phyloP scores from a whole-genome alignment of 768 basidiomycete species.

The Piloderma croceum region DNA sequence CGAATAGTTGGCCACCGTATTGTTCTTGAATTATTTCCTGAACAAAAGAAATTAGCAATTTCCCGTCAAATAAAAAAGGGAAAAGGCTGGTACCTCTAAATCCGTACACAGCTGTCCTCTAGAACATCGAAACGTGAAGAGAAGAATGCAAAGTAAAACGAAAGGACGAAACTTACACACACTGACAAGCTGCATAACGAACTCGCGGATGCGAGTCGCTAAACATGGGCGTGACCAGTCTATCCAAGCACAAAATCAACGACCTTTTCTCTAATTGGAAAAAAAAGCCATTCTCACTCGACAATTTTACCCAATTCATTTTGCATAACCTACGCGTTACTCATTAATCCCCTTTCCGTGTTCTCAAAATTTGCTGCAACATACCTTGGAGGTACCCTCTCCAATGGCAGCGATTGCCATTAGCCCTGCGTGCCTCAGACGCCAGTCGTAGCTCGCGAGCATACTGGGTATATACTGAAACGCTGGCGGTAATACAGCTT shows the following conservation, averaged over 20 bases:
- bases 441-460: slow-evolving; percentile 80
- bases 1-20: slow-evolving; percentile 64
- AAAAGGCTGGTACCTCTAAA: slow-evolving; percentile 52
- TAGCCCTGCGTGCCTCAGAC: slow-evolving; percentile 76
- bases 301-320: slow-evolving; percentile 79
- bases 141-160: slow-evolving; percentile 1
- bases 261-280: too few species aligned
- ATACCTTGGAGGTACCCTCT: slow-evolving; percentile 73
- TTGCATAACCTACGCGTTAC: slow-evolving; percentile 55
- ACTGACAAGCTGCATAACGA: slow-evolving; percentile 77
- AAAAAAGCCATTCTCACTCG: slow-evolving; percentile 44
- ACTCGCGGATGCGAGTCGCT: slow-evolving; percentile 73
- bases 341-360: too few species aligned
- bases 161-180: slow-evolving; percentile 50
- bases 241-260: slow-evolving; percentile 19
- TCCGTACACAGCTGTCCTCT: slow-evolving; percentile 90
- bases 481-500: slow-evolving; percentile 68
- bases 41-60: slow-evolving; percentile 1
- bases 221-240: slow-evolving; percentile 74
- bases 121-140: slow-evolving; percentile 7
- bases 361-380: too few species aligned
- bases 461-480: slow-evolving; percentile 82
- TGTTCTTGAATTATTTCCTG: slow-evolving; percentile 73
- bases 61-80: not conserved
- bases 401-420: slow-evolving; percentile 85